Evolutionary conservation across 202 grass and related monocot genomes (phyloP).

Genomic region (Bolboschoenoplectus hybrid): DNA sequence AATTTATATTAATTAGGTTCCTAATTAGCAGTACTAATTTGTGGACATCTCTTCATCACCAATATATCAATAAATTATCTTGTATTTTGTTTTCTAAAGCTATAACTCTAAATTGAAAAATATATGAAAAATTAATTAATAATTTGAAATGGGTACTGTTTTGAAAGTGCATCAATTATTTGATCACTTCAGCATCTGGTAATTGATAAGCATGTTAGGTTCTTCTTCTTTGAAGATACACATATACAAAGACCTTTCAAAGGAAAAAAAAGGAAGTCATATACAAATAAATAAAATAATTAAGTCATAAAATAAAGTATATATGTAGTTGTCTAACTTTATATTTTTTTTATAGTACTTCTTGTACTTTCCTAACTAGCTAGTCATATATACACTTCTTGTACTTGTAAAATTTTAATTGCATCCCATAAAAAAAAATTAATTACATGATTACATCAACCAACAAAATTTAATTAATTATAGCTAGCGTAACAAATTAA

Average conservation of each 20-base stretch:
- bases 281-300: background rate
- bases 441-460: background rate
- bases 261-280: background rate
- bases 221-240: background rate
- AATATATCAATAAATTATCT: background rate
- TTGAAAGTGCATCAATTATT: background rate
- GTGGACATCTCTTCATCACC: background rate
- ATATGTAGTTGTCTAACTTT: background rate
- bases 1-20: no score
- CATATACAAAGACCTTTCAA: background rate
- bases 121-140: background rate
- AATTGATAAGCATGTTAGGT: background rate
- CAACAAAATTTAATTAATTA: background rate
- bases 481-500: background rate
- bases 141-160: no score
- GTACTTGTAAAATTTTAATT: background rate
- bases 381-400: background rate
- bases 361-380: background rate
- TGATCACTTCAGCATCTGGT: background rate
- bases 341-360: background rate
- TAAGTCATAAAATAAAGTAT: background rate
- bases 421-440: background rate
- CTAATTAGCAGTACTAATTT: no score
- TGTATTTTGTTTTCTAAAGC: background rate
- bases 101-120: background rate